A percentile compares a stretch with the other conserved stretches of the same genome.
Evolutionary conservation across 768 basidiomycete species (phyloP).

Genomic region (Kwoniella heveanensis): DNA sequence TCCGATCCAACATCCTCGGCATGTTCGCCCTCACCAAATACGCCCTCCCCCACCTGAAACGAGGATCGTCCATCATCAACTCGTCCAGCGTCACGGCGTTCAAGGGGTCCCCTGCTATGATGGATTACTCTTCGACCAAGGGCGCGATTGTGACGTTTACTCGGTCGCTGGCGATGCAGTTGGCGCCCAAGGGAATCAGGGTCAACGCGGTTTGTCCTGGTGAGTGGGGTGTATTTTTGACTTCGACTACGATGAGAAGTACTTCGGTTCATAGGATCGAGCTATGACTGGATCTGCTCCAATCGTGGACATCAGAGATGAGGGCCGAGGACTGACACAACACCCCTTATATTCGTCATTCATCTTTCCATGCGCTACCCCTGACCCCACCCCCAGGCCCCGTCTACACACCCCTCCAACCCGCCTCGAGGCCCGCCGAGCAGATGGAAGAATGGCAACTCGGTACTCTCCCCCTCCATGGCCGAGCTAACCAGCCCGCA

Average conservation of each 20-base stretch:
- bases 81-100: slow-evolving; percentile 63
- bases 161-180: slow-evolving; percentile 62
- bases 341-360: too few relatives aligned
- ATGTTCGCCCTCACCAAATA: slow-evolving; percentile 65
- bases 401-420: slow-evolving; percentile 65
- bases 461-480: slow-evolving; percentile 60
- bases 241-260: too few relatives aligned
- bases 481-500: slow-evolving; percentile 62
- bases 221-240: slow-evolving; percentile 5
- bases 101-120: slow-evolving; percentile 48
- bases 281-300: too few relatives aligned
- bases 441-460: slow-evolving; percentile 64
- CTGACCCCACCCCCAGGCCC: too few relatives aligned
- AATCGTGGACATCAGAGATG: too few relatives aligned
- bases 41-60: slow-evolving; percentile 66
- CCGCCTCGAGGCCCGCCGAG: slow-evolving; percentile 62
- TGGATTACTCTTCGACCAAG: slow-evolving; percentile 66
- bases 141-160: slow-evolving; percentile 66
- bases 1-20: slow-evolving; percentile 64
- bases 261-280: too few relatives aligned
- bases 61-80: slow-evolving; percentile 66
- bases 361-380: too few relatives aligned
- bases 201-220: slow-evolving; percentile 61
- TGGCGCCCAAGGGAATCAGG: slow-evolving; percentile 64
- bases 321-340: too few relatives aligned